phyloP scores from a whole-genome alignment of 805 yeast species.

The Wickerhamiella sergipiensis region DNA sequence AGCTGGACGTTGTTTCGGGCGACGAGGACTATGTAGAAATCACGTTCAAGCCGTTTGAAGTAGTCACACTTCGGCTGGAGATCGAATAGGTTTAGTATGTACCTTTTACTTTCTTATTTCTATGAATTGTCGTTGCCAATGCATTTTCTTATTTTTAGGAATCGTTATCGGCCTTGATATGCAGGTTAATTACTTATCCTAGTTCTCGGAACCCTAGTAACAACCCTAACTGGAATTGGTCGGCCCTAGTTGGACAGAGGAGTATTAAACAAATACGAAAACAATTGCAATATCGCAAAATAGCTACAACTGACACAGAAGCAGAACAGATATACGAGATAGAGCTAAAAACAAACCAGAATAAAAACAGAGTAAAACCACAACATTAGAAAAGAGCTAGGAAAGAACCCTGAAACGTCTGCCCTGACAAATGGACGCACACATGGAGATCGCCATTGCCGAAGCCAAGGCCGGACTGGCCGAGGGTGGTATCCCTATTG shows the following conservation, averaged over 20 bases:
- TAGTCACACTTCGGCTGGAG: slow-evolving; percentile 45
- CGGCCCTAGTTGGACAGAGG: no score
- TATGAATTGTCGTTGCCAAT: no score
- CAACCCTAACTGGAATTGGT: no score
- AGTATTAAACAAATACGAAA: not conserved
- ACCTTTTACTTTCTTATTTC: no score
- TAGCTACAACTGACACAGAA: not conserved
- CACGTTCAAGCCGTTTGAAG: slow-evolving; percentile 60
- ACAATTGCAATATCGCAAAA: not conserved
- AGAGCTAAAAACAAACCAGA: no score
- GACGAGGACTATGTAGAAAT: slow-evolving; percentile 20
- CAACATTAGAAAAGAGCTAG: no score
- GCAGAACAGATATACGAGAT: no score
- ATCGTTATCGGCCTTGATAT: no score
- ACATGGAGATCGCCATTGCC: slow-evolving; percentile 21
- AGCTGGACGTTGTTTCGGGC: slow-evolving; percentile 19
- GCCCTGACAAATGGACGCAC: not conserved
- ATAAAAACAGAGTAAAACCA: no score
- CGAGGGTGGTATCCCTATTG: slow-evolving; percentile 90
- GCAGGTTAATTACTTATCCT: not conserved
- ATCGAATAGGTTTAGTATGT: slow-evolving; percentile 7
- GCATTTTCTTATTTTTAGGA: no score
- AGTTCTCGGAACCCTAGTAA: no score
- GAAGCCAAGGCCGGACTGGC: slow-evolving; percentile 31
- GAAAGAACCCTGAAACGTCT: no score